phyloP scores from a whole-genome alignment of 495 filamentous ascomycete species.

The Jackrogersella multiformis region DNA sequence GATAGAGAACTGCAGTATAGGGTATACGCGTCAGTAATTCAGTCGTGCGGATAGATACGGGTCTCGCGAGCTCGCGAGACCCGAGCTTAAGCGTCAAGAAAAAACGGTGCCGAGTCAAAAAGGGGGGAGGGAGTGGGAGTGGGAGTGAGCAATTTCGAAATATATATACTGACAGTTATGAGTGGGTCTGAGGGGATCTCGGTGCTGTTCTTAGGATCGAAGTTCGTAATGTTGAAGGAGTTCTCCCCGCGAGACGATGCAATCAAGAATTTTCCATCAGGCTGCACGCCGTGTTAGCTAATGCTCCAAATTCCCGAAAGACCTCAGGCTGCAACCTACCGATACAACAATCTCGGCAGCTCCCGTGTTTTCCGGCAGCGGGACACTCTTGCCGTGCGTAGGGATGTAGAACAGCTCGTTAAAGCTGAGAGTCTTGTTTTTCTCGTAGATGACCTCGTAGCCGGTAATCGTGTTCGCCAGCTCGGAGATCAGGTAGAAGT shows the following conservation, averaged over 20 bases:
- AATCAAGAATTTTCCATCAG: constrained; percentile 67
- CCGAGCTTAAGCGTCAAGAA: neutral
- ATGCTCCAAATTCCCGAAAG: neutral
- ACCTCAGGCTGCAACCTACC: constrained; percentile 52
- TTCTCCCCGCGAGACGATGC: constrained; percentile 70
- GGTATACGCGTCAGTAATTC: constrained; percentile 19
- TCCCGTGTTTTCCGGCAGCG: constrained; percentile 51
- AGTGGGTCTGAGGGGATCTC: constrained; percentile 57
- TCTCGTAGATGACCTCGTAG: constrained; percentile 66
- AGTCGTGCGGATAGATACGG: neutral
- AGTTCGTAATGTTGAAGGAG: constrained; percentile 57
- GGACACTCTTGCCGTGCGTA: constrained; percentile 55
- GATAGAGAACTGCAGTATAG: constrained; percentile 52
- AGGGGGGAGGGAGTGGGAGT: too few relatives aligned
- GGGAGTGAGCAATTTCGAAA: constrained; percentile 6
- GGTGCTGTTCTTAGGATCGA: constrained; percentile 54
- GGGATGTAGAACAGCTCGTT: constrained; percentile 52
- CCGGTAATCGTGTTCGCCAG: constrained; percentile 65
- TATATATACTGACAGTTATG: constrained; percentile 42
- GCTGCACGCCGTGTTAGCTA: constrained; percentile 47
- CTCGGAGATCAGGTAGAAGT: constrained; percentile 72
- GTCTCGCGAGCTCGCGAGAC: neutral
- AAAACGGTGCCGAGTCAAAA: neutral
- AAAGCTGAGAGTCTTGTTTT: constrained; percentile 57
- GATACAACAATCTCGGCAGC: constrained; percentile 69